A percentile compares a stretch with the other conserved stretches of the same genome.
phyloP scores from a whole-genome alignment of 345 rosid genomes.

The Alliaria petiolata region DNA sequence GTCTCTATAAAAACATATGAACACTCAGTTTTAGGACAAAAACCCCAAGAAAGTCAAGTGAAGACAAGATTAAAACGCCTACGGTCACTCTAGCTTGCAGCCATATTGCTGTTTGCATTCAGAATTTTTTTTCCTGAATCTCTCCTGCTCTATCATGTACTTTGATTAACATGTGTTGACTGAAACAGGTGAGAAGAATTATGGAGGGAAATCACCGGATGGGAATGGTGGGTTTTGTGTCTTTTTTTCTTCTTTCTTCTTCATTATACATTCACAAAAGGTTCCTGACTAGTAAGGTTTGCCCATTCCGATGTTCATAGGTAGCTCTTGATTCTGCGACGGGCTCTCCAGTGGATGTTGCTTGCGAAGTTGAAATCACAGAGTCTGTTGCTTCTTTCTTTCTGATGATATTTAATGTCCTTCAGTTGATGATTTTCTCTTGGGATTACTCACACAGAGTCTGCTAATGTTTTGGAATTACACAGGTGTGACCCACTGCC shows the following conservation, averaged over 20 bases:
- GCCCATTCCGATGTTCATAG: slow-evolving; percentile 38
- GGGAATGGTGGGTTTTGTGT: slow-evolving; percentile 74
- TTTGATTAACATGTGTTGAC: slow-evolving; percentile 14
- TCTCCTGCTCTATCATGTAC: background rate
- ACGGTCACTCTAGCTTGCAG: background rate
- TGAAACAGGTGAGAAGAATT: slow-evolving; percentile 74
- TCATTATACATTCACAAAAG: background rate
- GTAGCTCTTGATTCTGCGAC: slow-evolving; percentile 67
- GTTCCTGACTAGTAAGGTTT: slow-evolving; percentile 16
- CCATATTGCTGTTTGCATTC: slow-evolving; percentile 4
- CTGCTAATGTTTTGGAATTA: slow-evolving; percentile 17
- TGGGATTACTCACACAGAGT: background rate
- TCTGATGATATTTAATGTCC: background rate
- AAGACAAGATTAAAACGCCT: background rate
- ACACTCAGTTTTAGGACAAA: background rate
- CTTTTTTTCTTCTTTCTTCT: slow-evolving; percentile 10
- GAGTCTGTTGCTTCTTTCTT: slow-evolving; percentile 54
- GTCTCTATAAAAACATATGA: background rate
- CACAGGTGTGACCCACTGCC: slow-evolving; percentile 93
- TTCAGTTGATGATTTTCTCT: background rate
- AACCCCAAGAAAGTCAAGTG: background rate
- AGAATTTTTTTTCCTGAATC: background rate
- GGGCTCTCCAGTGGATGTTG: slow-evolving; percentile 73
- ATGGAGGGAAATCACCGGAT: slow-evolving; percentile 96
- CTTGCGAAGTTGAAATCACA: slow-evolving; percentile 97